Percentiles rank a stretch among this genome's conserved stretches.
Conservation (phyloP, 1,284 basidiomycete species). For the Blastosporella zonata region DNA sequence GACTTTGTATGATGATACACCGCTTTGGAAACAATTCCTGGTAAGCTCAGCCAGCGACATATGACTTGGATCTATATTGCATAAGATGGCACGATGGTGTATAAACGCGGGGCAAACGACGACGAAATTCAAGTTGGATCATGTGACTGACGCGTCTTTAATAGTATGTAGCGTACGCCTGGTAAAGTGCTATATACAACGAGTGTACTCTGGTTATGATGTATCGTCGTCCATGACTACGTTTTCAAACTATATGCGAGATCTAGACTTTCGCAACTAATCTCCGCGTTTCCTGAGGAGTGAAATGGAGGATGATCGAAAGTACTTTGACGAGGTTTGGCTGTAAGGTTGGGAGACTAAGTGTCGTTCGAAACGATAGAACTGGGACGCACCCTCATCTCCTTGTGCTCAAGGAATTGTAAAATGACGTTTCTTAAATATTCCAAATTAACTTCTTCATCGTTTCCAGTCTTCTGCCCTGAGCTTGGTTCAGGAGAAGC, state of each 20-base stretch:
- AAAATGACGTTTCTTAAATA: conserved; percentile 92
- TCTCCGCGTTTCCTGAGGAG: conserved; percentile 87
- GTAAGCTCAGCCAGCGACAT: conserved; percentile 70
- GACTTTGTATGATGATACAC: conserved; percentile 60
- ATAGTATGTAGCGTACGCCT: too few species aligned
- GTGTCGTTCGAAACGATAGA: not conserved
- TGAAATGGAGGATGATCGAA: conserved; percentile 89
- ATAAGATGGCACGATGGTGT: too few species aligned
- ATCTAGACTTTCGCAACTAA: conserved; percentile 71
- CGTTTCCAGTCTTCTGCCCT: conserved; percentile 41
- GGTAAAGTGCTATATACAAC: not conserved
- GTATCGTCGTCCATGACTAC: too few species aligned
- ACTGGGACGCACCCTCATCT: conserved; percentile 34
- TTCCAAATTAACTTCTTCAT: conserved; percentile 93
- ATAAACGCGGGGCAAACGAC: too few species aligned
- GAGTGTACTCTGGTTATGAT: too few species aligned
- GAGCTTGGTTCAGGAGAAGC: conserved; percentile 42
- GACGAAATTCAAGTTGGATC: not conserved
- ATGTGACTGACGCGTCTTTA: conserved; percentile 4
- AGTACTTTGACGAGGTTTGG: conserved; percentile 88
- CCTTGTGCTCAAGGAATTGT: conserved; percentile 66
- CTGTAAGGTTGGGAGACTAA: conserved; percentile 34
- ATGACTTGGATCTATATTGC: too few species aligned
- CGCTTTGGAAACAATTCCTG: conserved; percentile 68
- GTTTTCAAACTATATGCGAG: not conserved